These are phyloP conservation scores for Cladorrhinum sp. DNA, from an alignment of 2,329 filamentous ascomycete genomes.

Conservation along the genomic window DNA sequence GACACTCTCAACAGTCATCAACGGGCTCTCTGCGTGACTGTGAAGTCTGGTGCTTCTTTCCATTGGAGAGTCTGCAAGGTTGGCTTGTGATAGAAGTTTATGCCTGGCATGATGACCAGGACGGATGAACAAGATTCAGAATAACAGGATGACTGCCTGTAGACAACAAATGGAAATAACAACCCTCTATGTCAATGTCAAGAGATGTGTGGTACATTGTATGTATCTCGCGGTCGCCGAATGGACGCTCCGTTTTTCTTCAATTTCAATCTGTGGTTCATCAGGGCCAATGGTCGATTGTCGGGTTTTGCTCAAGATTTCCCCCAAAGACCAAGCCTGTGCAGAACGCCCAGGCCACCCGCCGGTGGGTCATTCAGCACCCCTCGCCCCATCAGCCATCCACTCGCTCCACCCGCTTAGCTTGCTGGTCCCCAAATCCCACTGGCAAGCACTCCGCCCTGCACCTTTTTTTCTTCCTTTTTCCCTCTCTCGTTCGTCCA, in stretches of 20 bases:
- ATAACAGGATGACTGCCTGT: not conserved
- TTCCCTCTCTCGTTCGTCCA: conserved; percentile 18
- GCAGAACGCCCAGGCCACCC: conserved; percentile 11
- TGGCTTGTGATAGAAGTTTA: not conserved
- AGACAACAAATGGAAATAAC: no score
- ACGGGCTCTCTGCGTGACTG: not conserved
- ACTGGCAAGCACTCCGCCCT: conserved; percentile 15
- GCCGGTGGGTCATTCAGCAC: conserved; percentile 15
- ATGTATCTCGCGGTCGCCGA: no score
- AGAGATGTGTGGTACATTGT: no score
- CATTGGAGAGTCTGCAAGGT: no score
- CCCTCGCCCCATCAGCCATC: conserved; percentile 20
- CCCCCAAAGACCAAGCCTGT: not conserved
- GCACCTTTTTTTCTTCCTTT: conserved; percentile 21
- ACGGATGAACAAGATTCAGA: not conserved
- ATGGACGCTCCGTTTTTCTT: not conserved
- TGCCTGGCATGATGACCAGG: not conserved
- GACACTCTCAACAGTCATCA: not conserved
- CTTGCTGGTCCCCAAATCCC: conserved; percentile 11
- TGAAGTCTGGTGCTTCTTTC: no score
- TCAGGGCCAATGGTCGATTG: not conserved
- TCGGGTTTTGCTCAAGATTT: not conserved
- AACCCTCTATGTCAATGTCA: no score
- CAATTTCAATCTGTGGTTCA: not conserved
- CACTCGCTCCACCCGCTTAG: conserved; percentile 15